Conservation (phyloP, 495 filamentous ascomycete genomes). For the Letharia columbiana region DNA sequence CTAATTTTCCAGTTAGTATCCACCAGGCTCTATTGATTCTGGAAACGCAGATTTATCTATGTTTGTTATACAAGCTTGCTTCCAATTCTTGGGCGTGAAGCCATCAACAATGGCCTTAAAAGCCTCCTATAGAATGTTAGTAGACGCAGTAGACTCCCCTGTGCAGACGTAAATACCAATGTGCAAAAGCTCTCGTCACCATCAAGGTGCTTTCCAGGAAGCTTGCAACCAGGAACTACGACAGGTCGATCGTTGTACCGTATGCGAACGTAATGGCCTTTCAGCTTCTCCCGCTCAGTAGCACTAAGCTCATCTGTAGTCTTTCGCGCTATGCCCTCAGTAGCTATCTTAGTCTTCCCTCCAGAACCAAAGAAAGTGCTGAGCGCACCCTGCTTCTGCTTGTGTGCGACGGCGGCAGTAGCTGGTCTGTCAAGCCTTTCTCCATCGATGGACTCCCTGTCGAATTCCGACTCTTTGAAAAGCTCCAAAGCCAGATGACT, state of each 20-base stretch:
- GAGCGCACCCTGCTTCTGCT: constrained; percentile 25
- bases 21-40: constrained; percentile 43
- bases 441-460: constrained; percentile 10
- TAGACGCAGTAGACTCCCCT: background rate
- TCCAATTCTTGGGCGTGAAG: constrained; percentile 77
- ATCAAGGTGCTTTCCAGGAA: constrained; percentile 71
- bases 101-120: constrained; percentile 91
- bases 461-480: constrained; percentile 48
- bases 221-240: constrained; percentile 69
- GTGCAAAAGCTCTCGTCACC: constrained; percentile 92
- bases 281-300: constrained; percentile 45
- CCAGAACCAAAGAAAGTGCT: constrained; percentile 21
- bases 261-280: constrained; percentile 83
- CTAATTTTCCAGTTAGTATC: constrained; percentile 21
- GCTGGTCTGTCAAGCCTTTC: constrained; percentile 13
- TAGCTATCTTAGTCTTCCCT: constrained; percentile 11
- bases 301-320: constrained; percentile 38
- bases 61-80: constrained; percentile 60
- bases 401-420: constrained; percentile 14
- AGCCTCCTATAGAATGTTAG: constrained; percentile 45
- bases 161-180: constrained; percentile 43
- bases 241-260: constrained; percentile 83
- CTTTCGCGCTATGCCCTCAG: constrained; percentile 34
- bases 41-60: constrained; percentile 49
- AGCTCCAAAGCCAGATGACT: constrained; percentile 87